Conservation (phyloP, 2,329 filamentous ascomycete genomes). For the Podosphaera xanthii region DNA sequence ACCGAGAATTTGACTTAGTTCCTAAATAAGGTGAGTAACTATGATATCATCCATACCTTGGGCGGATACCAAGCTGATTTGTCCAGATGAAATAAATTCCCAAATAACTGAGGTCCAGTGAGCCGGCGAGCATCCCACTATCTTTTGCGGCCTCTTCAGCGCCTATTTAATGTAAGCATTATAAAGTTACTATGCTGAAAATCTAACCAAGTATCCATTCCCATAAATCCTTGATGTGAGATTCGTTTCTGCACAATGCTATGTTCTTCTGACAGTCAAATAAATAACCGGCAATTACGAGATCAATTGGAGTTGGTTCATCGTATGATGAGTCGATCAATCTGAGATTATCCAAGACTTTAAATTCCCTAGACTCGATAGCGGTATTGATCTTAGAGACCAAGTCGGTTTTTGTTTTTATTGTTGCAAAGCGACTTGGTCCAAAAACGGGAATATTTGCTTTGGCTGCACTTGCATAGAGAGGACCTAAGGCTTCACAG, state of each 20-base stretch:
- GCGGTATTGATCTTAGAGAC: constrained; percentile 13
- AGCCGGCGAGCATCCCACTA: constrained; percentile 45
- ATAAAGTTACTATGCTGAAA: neutral
- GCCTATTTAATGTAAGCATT: constrained; percentile 18
- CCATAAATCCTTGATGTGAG: constrained; percentile 62
- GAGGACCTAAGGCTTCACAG: constrained; percentile 28
- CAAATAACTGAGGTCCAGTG: constrained; percentile 51
- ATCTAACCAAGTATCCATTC: constrained; percentile 41
- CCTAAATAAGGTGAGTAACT: constrained; percentile 17
- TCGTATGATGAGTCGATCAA: constrained; percentile 4
- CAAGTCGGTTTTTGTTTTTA: constrained; percentile 5
- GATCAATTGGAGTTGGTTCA: constrained; percentile 24
- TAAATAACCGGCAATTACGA: constrained; percentile 37
- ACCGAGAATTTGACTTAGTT: constrained; percentile 23
- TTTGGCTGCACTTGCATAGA: constrained; percentile 29
- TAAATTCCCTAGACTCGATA: constrained; percentile 7
- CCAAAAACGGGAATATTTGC: constrained; percentile 34
- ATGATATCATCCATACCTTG: neutral
- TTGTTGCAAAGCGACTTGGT: constrained; percentile 22
- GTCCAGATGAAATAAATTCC: constrained; percentile 53
- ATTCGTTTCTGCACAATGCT: constrained; percentile 44
- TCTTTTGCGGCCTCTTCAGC: constrained; percentile 40
- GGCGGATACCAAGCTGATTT: constrained; percentile 35
- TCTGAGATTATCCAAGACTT: constrained; percentile 8
- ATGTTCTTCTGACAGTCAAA: constrained; percentile 43